These are phyloP conservation scores for Rhynchosporium secalis DNA, from an alignment of 2,329 filamentous ascomycete genomes.

Conservation along the genomic window DNA sequence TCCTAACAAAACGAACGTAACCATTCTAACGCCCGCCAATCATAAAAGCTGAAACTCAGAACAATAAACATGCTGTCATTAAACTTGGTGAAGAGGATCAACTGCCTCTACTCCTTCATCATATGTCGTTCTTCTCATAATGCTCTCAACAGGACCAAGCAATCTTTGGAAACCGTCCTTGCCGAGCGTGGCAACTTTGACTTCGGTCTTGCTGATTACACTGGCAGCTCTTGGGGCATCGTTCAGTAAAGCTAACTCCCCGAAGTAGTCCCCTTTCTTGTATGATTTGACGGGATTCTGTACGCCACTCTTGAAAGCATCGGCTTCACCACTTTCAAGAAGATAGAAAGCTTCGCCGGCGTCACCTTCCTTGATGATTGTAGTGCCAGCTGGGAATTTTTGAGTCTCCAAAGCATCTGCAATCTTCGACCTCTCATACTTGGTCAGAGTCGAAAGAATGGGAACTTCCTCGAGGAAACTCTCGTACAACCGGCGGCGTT, in stretches of 20 bases:
- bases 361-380: slow-evolving; percentile 90
- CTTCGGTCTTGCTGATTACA: slow-evolving; percentile 78
- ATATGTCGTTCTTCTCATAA: slow-evolving; percentile 77
- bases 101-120: slow-evolving; percentile 63
- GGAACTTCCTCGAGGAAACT: slow-evolving; percentile 94
- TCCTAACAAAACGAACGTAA: slow-evolving; percentile 36
- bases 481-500: slow-evolving; percentile 94
- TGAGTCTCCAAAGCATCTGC: slow-evolving; percentile 91
- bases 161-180: slow-evolving; percentile 94
- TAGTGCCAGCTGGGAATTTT: slow-evolving; percentile 76
- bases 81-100: slow-evolving; percentile 58
- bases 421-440: slow-evolving; percentile 96
- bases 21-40: slow-evolving; percentile 36
- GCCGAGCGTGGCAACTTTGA: slow-evolving; percentile 89
- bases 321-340: slow-evolving; percentile 82
- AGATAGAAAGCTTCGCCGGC: slow-evolving; percentile 90
- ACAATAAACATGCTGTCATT: slow-evolving; percentile 25
- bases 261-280: slow-evolving; percentile 93
- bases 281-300: slow-evolving; percentile 76
- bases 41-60: slow-evolving; percentile 26
- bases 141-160: slow-evolving; percentile 88
- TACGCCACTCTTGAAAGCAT: slow-evolving; percentile 77
- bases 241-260: slow-evolving; percentile 89
- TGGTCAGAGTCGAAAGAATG: slow-evolving; percentile 76
- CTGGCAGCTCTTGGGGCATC: slow-evolving; percentile 91